These are phyloP conservation scores for Pseudomassariella vexata DNA, from an alignment of 2,329 filamentous ascomycete species.

Conservation along the genomic window DNA sequence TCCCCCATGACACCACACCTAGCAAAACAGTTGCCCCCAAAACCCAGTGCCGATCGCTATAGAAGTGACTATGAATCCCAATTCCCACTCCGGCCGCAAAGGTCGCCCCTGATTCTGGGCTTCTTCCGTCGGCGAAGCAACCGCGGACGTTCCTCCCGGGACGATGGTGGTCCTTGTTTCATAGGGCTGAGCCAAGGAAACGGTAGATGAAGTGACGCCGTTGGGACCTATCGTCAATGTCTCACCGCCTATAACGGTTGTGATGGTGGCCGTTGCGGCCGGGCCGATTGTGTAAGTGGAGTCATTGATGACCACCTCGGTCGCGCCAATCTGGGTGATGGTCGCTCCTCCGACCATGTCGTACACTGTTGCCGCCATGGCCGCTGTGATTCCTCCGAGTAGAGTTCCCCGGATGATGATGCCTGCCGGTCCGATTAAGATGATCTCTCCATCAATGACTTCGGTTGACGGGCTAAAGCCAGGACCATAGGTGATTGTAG, in stretches of 20 bases:
- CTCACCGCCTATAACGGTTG: constrained; percentile 41
- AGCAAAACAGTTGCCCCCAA: constrained; percentile 16
- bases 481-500: constrained; percentile 40
- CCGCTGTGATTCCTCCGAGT: constrained; percentile 35
- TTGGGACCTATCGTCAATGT: constrained; percentile 44
- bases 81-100: constrained; percentile 10
- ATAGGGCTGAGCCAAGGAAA: constrained; percentile 40
- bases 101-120: constrained; percentile 14
- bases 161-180: constrained; percentile 37
- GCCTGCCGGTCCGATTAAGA: constrained; percentile 43
- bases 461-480: constrained; percentile 25
- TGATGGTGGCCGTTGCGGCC: constrained; percentile 30
- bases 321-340: constrained; percentile 42
- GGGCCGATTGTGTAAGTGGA: constrained; percentile 46
- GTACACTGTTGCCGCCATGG: constrained; percentile 29
- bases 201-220: constrained; percentile 41
- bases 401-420: constrained; percentile 33
- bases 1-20: not conserved
- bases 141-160: constrained; percentile 20
- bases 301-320: constrained; percentile 42
- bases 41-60: constrained; percentile 35
- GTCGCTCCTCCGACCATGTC: constrained; percentile 48
- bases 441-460: constrained; percentile 43
- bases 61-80: constrained; percentile 18
- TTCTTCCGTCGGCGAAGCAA: constrained; percentile 12